Base-by-base conservation (phyloP, 2,329 filamentous ascomycete genomes). In the Orbilia brochopaga region DNA sequence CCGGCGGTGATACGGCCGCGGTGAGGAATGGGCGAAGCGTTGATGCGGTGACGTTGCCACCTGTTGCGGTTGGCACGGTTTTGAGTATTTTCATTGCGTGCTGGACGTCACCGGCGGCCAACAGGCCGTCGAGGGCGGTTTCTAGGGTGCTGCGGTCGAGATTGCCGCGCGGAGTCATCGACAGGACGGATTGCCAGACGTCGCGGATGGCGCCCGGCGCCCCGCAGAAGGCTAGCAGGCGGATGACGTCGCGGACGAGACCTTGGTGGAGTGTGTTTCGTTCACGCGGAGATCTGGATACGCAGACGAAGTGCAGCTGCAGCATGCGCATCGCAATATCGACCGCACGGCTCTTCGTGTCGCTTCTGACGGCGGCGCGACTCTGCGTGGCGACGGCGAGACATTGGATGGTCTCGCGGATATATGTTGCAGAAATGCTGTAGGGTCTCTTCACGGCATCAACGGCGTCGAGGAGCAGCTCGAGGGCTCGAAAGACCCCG, bases 311-410 rank as follows among this genome's bases (percentile, higher is more conserved):
- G 17, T 72, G 32, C 11, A 72, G 32, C 24, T 54, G 42, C 8
- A 55, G 60, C 6, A 65, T 17, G 32, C 60, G 17, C 50, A 57
- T 61, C 30, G 50, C 54, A 27, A 72, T 54, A 13, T 44, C 67
- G 6, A 44, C 54, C 15, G 56, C 52, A 13, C 67, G 35, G 23
- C 7, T n/a, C 24, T 57, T 72, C 3, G 40, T 44, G 37, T 61
- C 40, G 15, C 19, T 32, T 23, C 44, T n/a, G 21, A 19, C n/a
- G 17, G 21, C 6, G 10, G 35, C 5, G 35, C 61, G 58, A 21
- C n/a, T 10, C 2, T 17, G 19, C 4, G 37, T 32, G 2, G 46
- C 11, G 3, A 11, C 10, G 2, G 10, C 21, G 21, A 72, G n/a
- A 2, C 35, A 19, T 30, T 44, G 40, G 13, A 72, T 42, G 2